phyloP scores from a whole-genome alignment of 768 basidiomycete genomes.

The Suillus luteus region DNA sequence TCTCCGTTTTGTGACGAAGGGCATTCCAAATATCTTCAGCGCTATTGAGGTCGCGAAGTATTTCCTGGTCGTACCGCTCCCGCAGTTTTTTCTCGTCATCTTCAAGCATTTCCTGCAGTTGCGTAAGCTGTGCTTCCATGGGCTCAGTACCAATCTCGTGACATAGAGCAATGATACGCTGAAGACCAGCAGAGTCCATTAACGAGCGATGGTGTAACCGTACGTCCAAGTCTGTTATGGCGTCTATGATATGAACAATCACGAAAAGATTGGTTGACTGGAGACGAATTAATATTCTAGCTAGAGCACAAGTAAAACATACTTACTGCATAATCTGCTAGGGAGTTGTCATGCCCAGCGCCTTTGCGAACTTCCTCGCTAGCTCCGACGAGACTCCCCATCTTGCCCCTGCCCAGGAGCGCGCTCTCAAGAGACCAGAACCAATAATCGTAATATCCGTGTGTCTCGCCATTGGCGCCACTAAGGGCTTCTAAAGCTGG shows the following conservation, averaged over 20 bases:
- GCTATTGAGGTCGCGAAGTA: conserved; percentile 74
- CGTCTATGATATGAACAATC: conserved; percentile 64
- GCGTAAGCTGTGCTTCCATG: conserved; percentile 67
- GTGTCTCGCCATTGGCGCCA: conserved; percentile 56
- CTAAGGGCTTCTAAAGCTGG: conserved; percentile 76
- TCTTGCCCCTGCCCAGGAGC: conserved; percentile 83
- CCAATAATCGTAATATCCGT: conserved; percentile 82
- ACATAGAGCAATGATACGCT: conserved; percentile 70
- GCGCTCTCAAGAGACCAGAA: conserved; percentile 78
- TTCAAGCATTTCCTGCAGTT: conserved; percentile 61
- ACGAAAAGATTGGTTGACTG: conserved; percentile 74
- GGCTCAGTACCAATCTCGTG: conserved; percentile 60
- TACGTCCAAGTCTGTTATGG: conserved; percentile 76
- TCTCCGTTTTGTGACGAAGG: conserved; percentile 73
- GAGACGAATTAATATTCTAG: neutral
- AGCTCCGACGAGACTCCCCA: conserved; percentile 95
- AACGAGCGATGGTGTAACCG: conserved; percentile 85
- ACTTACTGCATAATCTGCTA: conserved; percentile 88
- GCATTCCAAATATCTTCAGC: conserved; percentile 88
- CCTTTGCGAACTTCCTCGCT: conserved; percentile 83
- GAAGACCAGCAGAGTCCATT: conserved; percentile 87
- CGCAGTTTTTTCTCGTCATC: conserved; percentile 75
- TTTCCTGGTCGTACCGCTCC: conserved; percentile 73
- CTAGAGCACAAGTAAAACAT: conserved; percentile 2
- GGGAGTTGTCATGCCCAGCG: conserved; percentile 61